Conservation (phyloP, 495 filamentous ascomycete genomes). For the Symbiotaphrina buchneri region DNA sequence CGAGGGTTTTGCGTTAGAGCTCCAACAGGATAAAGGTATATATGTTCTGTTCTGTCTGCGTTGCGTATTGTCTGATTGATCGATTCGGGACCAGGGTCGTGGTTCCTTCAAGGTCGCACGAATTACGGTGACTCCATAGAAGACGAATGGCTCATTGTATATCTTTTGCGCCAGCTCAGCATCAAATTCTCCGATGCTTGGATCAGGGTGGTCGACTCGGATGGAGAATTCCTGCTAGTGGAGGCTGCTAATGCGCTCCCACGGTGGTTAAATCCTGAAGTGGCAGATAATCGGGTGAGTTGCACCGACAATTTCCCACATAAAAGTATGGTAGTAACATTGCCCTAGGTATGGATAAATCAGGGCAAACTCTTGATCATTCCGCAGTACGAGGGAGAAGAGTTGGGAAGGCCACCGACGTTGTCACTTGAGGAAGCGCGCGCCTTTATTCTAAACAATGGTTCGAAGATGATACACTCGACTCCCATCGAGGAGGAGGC, state of each 20-base stretch:
- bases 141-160: slow-evolving; percentile 94
- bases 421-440: slow-evolving; percentile 43
- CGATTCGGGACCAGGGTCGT: neutral
- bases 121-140: slow-evolving; percentile 86
- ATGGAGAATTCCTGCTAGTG: slow-evolving; percentile 87
- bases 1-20: slow-evolving; percentile 45
- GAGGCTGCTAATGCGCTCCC: slow-evolving; percentile 82
- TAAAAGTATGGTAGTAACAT: neutral
- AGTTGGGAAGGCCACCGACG: neutral
- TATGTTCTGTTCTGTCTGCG: no score
- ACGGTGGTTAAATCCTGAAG: slow-evolving; percentile 78
- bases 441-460: slow-evolving; percentile 25
- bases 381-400: slow-evolving; percentile 2
- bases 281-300: slow-evolving; percentile 55
- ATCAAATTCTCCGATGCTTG: slow-evolving; percentile 51
- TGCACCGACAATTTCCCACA: neutral
- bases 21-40: no score
- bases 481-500: slow-evolving; percentile 64
- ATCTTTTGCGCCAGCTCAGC: slow-evolving; percentile 66
- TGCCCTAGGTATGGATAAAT: slow-evolving; percentile 13
- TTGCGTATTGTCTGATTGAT: neutral
- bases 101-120: slow-evolving; percentile 40
- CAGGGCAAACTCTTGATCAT: slow-evolving; percentile 5
- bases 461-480: slow-evolving; percentile 34
- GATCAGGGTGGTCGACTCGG: slow-evolving; percentile 63